A percentile compares a stretch with the other conserved stretches of the same genome.
phyloP scores from a whole-genome alignment of 352 stramenopile species.

The Pythium phragmitis region DNA sequence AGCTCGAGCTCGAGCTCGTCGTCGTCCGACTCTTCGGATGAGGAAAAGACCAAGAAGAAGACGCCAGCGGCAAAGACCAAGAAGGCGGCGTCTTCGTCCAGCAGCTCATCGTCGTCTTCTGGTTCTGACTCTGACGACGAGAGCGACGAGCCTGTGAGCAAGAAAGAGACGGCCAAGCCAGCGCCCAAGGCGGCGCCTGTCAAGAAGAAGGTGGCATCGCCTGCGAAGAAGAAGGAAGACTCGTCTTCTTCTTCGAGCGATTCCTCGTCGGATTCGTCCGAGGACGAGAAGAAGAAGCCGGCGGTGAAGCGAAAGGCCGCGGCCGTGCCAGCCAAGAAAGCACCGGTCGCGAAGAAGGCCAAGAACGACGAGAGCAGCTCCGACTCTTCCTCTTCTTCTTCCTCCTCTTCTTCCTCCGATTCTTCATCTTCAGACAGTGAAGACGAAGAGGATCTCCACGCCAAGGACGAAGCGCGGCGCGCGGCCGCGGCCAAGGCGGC shows the following conservation, averaged over 20 bases:
- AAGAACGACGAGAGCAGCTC: slow-evolving; percentile 38
- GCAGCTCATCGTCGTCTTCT: slow-evolving; percentile 35
- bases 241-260: slow-evolving; percentile 31
- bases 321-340: slow-evolving; percentile 6
- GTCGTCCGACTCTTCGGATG: slow-evolving; percentile 24
- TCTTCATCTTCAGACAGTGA: slow-evolving; percentile 48
- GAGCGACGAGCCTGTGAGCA: slow-evolving; percentile 37
- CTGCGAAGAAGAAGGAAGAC: slow-evolving; percentile 15
- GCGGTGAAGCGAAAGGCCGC: slow-evolving; percentile 29
- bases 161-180: slow-evolving; percentile 26
- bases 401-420: slow-evolving; percentile 42
- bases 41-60: slow-evolving; percentile 39
- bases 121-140: slow-evolving; percentile 54
- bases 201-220: slow-evolving; percentile 11
- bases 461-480: slow-evolving; percentile 76
- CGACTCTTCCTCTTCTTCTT: slow-evolving; percentile 36
- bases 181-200: slow-evolving; percentile 22
- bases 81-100: slow-evolving; percentile 15
- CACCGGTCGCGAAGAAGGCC: slow-evolving; percentile 21
- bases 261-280: slow-evolving; percentile 30
- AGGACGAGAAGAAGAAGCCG: slow-evolving; percentile 27
- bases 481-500: slow-evolving; percentile 85
- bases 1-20: slow-evolving; percentile 24
- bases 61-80: neutral
- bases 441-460: slow-evolving; percentile 54